Conservation (phyloP, 768 basidiomycete genomes). For the Macrolepiota albuminosa region DNA sequence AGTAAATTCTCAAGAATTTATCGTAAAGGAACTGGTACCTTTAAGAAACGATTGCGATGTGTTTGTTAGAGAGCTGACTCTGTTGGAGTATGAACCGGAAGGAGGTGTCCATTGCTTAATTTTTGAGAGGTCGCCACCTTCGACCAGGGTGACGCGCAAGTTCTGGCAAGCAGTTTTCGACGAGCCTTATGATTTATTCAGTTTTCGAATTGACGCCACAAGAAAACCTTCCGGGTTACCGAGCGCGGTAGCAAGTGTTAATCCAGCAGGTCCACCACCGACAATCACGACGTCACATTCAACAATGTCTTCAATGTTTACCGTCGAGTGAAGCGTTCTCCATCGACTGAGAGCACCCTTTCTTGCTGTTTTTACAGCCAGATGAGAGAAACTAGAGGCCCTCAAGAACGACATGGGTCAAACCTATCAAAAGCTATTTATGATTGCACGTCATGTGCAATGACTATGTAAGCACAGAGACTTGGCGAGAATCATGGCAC, state of each 20-base stretch:
- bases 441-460: constrained; percentile 6
- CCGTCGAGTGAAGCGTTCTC: constrained; percentile 8
- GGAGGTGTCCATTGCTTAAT: constrained; percentile 62
- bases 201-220: constrained; percentile 2
- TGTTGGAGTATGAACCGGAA: constrained; percentile 63
- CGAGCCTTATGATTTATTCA: constrained; percentile 37
- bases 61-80: constrained; percentile 84
- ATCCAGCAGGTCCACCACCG: constrained; percentile 89
- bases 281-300: constrained; percentile 90
- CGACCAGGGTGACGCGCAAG: constrained; percentile 68
- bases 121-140: constrained; percentile 72
- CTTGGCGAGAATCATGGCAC: no score
- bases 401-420: constrained; percentile 3
- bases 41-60: constrained; percentile 62
- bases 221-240: constrained; percentile 40
- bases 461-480: not conserved
- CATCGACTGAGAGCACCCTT: not conserved
- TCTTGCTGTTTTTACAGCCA: not conserved
- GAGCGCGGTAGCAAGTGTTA: constrained; percentile 84
- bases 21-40: constrained; percentile 34
- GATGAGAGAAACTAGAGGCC: constrained; percentile 2
- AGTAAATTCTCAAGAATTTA: constrained; percentile 4
- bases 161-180: constrained; percentile 45
- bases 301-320: constrained; percentile 20
- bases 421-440: not conserved